These are phyloP conservation scores for Sugiyamaella marilandica DNA, from an alignment of 805 yeast species.

Conservation along the genomic window DNA sequence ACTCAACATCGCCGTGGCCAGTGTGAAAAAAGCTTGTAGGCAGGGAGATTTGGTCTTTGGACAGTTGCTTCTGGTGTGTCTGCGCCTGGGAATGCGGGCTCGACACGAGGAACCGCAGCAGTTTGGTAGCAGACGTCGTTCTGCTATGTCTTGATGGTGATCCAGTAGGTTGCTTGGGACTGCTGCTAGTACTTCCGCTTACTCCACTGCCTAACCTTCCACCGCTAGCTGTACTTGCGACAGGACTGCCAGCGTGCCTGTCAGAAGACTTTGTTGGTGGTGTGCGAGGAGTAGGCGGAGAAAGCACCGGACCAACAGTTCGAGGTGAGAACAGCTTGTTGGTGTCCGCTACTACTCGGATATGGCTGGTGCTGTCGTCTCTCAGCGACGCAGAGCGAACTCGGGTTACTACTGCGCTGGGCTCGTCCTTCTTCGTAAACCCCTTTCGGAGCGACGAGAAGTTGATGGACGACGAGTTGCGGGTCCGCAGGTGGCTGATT, in stretches of 20 bases:
- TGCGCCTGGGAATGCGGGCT: not conserved
- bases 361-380: not conserved
- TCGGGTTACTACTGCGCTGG: not conserved
- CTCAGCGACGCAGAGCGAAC: not conserved
- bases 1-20: conserved; percentile 19
- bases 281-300: not conserved
- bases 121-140: conserved; percentile 4
- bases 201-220: not conserved
- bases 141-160: conserved; percentile 1
- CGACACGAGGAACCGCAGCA: conserved; percentile 5
- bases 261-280: not conserved
- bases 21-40: conserved; percentile 25
- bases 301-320: not conserved
- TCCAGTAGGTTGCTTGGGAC: not conserved
- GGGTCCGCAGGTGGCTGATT: not conserved
- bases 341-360: not conserved
- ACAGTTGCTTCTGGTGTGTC: conserved; percentile 5
- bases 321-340: not conserved
- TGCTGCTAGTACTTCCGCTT: not conserved
- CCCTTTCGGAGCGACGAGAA: not conserved
- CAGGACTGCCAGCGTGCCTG: not conserved
- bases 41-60: conserved; percentile 18
- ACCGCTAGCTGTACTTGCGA: not conserved
- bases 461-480: not conserved
- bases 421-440: not conserved